A percentile compares a stretch with the other conserved stretches of the same genome.
These are phyloP conservation scores for Annona squamosa DNA, from an alignment of 164 flowering plant genomes.

Conservation along the genomic window DNA sequence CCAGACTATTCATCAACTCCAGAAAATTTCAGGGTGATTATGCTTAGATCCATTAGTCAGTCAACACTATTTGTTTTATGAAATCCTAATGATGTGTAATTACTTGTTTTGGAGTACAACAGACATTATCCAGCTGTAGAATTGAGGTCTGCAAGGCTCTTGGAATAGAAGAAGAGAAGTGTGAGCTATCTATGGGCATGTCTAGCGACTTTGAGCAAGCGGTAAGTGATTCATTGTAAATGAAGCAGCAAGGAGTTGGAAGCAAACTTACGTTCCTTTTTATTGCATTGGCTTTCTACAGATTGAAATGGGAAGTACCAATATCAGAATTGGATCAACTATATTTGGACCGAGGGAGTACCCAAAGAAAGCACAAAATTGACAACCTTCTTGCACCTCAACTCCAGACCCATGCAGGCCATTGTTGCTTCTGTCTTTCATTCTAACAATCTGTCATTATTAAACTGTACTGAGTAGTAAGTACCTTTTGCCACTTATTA, in stretches of 20 bases:
- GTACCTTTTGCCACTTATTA: no score
- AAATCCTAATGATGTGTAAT: background rate
- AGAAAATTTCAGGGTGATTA: slow-evolving; percentile 71
- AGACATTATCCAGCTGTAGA: slow-evolving; percentile 74
- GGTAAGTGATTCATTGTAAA: slow-evolving; percentile 28
- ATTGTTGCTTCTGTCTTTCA: no score
- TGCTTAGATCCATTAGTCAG: background rate
- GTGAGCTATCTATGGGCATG: slow-evolving; percentile 99
- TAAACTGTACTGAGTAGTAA: no score
- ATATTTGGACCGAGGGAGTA: slow-evolving; percentile 22
- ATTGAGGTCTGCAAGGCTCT: slow-evolving; percentile 73
- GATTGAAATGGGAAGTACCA: slow-evolving; percentile 20
- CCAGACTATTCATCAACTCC: slow-evolving; percentile 87
- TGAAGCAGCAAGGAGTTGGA: background rate
- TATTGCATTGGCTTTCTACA: slow-evolving; percentile 7
- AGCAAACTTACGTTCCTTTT: background rate
- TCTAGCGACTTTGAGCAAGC: slow-evolving; percentile 94
- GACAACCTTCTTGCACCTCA: background rate
- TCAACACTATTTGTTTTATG: background rate
- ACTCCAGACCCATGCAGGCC: no score
- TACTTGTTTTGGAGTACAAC: slow-evolving; percentile 13
- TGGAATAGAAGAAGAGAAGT: slow-evolving; percentile 61
- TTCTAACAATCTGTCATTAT: no score
- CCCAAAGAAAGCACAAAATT: slow-evolving; percentile 10
- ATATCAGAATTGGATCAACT: slow-evolving; percentile 18